A percentile compares a stretch with the other conserved stretches of the same genome.
Conservation (phyloP, 2,329 filamentous ascomycete genomes). For the Remersonia thermophila region DNA sequence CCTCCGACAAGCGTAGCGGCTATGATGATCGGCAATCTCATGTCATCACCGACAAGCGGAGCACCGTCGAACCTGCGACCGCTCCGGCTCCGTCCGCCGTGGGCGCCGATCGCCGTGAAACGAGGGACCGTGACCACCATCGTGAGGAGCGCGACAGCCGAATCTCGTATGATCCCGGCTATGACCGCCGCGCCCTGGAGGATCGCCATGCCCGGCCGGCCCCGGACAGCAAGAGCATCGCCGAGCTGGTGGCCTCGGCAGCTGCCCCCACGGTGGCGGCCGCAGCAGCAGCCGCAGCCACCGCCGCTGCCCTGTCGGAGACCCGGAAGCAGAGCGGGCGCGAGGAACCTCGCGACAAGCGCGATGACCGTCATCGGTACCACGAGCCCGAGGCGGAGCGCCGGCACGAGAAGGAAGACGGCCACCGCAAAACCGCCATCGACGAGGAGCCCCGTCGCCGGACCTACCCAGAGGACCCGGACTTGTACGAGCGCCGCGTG, state of each 20-base stretch:
- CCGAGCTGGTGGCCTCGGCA: slow-evolving; percentile 19
- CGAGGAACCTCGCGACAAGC: slow-evolving; percentile 12
- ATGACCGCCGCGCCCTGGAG: slow-evolving; percentile 18
- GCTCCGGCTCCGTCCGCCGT: not conserved
- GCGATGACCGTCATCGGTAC: slow-evolving; percentile 9
- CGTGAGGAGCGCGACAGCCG: not conserved
- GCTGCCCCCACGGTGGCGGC: slow-evolving; percentile 22
- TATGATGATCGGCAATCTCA: slow-evolving; percentile 5
- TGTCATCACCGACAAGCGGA: slow-evolving; percentile 1
- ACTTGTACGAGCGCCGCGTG: slow-evolving; percentile 17
- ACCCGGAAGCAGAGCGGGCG: slow-evolving; percentile 19
- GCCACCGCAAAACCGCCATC: slow-evolving; percentile 8
- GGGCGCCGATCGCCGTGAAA: not conserved
- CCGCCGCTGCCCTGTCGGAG: slow-evolving; percentile 18
- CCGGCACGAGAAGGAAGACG: slow-evolving; percentile 15
- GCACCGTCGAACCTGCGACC: not conserved
- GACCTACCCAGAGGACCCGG: slow-evolving; percentile 18
- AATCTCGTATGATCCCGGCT: not conserved
- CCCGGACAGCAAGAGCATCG: slow-evolving; percentile 29
- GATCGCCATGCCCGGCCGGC: slow-evolving; percentile 20
- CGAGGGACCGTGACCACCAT: not conserved
- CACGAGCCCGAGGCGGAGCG: slow-evolving; percentile 17
- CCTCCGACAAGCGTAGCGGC: not conserved
- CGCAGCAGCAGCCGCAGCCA: slow-evolving; percentile 31
- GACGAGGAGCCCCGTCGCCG: slow-evolving; percentile 16